These are phyloP conservation scores for Rhodotorula sp. DNA, from an alignment of 1,284 basidiomycete species.

Conservation along the genomic window DNA sequence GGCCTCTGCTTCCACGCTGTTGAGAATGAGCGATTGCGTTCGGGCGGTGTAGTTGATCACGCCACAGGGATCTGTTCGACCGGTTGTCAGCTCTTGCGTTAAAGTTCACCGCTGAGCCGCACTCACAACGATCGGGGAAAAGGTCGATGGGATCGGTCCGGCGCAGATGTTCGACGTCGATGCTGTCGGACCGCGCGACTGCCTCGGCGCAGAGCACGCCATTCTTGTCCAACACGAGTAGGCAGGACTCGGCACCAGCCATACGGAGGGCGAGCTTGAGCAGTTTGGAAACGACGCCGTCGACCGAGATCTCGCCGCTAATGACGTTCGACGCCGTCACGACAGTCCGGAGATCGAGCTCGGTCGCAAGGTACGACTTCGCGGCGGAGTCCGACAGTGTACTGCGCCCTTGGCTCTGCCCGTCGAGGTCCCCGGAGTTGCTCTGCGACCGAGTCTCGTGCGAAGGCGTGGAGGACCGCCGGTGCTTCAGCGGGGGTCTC, in stretches of 20 bases:
- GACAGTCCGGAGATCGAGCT: conserved; percentile 37
- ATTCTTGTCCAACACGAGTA: conserved; percentile 38
- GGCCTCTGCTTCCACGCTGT: conserved; percentile 24
- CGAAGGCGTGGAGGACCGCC: conserved; percentile 9
- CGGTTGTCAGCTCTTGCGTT: too few species aligned
- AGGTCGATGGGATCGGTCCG: conserved; percentile 30
- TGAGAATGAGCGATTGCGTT: conserved; percentile 30
- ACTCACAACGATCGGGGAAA: conserved; percentile 21
- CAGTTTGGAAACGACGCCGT: conserved; percentile 39
- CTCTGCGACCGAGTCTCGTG: conserved; percentile 19
- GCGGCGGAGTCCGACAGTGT: conserved; percentile 8
- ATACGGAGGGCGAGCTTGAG: conserved; percentile 33
- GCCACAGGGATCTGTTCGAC: conserved; percentile 19
- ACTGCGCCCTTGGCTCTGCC: conserved; percentile 8
- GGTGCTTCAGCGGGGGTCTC: not conserved
- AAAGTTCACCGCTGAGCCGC: too few species aligned
- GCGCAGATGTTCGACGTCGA: conserved; percentile 30
- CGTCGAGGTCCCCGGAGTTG: conserved; percentile 20
- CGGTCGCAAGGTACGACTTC: conserved; percentile 33
- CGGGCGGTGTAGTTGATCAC: conserved; percentile 37
- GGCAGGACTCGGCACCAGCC: conserved; percentile 35
- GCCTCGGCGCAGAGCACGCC: conserved; percentile 35
- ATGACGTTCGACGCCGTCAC: conserved; percentile 32
- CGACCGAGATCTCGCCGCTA: conserved; percentile 27
- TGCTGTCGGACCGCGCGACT: conserved; percentile 24